These are phyloP conservation scores for Rutstroemia sp. DNA, from an alignment of 2,329 filamentous ascomycete species.

Conservation along the genomic window DNA sequence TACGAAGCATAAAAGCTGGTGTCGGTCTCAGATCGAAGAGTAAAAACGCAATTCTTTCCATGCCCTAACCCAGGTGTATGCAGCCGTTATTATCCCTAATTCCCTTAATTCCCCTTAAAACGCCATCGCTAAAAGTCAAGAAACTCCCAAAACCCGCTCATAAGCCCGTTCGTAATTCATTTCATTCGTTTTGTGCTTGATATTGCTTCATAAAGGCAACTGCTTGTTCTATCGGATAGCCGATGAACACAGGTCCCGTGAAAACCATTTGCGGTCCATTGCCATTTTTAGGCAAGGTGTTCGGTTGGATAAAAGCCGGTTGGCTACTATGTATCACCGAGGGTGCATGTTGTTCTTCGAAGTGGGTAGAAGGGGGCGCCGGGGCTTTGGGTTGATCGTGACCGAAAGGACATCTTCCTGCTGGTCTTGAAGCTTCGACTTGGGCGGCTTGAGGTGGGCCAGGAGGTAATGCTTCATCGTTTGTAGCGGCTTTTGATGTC, in stretches of 20 bases:
- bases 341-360: constrained; percentile 10
- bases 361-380: constrained; percentile 1
- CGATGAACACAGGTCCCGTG: constrained; percentile 89
- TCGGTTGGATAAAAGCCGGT: constrained; percentile 46
- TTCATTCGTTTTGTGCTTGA: constrained; percentile 15
- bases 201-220: constrained; percentile 58
- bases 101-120: too few species aligned
- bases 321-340: constrained; percentile 30
- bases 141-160: too few species aligned
- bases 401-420: constrained; percentile 48
- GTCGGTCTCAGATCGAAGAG: too few species aligned
- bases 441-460: not conserved
- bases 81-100: too few species aligned
- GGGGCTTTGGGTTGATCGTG: constrained; percentile 16
- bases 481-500: constrained; percentile 1
- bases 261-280: constrained; percentile 67
- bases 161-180: constrained; percentile 5
- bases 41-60: too few species aligned
- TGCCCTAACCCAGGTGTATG: too few species aligned
- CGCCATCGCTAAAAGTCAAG: too few species aligned
- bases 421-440: constrained; percentile 5
- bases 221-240: constrained; percentile 80
- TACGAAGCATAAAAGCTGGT: too few species aligned
- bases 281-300: constrained; percentile 23
- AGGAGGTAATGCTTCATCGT: not conserved